Base-by-base conservation (phyloP, 345 rosid genomes). In the Cardamine resedifolia region DNA sequence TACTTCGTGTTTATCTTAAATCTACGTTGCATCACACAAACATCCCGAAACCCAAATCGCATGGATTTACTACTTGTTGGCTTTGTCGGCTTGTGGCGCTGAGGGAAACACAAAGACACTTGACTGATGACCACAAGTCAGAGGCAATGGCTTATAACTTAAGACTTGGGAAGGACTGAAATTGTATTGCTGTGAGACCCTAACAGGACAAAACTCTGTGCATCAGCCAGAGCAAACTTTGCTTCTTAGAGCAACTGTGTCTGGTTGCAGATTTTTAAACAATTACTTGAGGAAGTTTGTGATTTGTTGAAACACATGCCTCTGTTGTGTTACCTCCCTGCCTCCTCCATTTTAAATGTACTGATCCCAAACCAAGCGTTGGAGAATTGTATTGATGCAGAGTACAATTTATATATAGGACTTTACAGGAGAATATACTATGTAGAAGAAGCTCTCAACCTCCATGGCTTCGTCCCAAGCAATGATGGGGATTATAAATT, bases 191-290 rank as follows among this genome's bases (percentile, higher is more conserved):
- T 88, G 75, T 89, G 97, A 33, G 85, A 83, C 48, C 99, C 99
- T 36, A 88, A 80, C 68, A 87, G 45, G 51, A 95, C 91, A 73
- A 95, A 90, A 80, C 87, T 83, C 57, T 88, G 96, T 14, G 88
- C 88, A 76, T 95, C 99, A 63, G 91, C 84, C 76, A 91, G 66
- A 24, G 85, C 77, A 83, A 87, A 84, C 78, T 86, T 91, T 75
- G 91, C 80, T 87, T 91, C 97, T 74, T 95, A 96, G 64, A 91
- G 96, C 82, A 91, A 76, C 78, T 70, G 82, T 15, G 97, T 87
- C 72, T 87, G 85, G 82, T 95, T 95, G 64, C 36, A 77, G 70
- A 95, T 85, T 77, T n/a, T 81, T 90, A 72, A 91, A 81, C 88
- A 43, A 64, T 77, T 52, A 91, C 84, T 36, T 84, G 83, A 8